Evolutionary conservation across 805 yeast genomes (phyloP).

Genomic region (Naumovozyma castellii): DNA sequence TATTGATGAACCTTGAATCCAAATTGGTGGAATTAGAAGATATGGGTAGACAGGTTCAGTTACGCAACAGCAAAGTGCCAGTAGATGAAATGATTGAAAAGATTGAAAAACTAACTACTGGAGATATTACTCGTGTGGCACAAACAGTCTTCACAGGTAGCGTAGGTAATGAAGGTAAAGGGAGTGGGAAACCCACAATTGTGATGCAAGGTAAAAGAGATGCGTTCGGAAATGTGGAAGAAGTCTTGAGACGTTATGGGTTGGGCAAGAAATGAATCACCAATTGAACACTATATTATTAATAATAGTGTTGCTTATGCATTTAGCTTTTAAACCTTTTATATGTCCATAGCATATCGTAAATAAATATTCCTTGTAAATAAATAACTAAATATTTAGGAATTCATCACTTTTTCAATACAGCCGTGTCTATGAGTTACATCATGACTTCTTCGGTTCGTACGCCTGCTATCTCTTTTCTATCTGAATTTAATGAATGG

Average conservation of each 20-base stretch:
- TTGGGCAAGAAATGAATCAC: constrained; percentile 38
- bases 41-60: constrained; percentile 87
- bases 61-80: constrained; percentile 65
- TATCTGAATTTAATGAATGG: constrained; percentile 13
- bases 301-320: not conserved
- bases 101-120: constrained; percentile 57
- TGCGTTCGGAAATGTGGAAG: constrained; percentile 73
- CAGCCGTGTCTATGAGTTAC: not conserved
- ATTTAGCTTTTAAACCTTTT: too few species aligned
- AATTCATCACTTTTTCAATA: not conserved
- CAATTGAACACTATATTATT: not conserved
- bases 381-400: too few species aligned
- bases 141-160: constrained; percentile 63
- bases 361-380: not conserved
- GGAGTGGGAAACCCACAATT: constrained; percentile 65
- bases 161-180: constrained; percentile 37
- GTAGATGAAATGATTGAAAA: constrained; percentile 72
- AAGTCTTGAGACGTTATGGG: constrained; percentile 58
- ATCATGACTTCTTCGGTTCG: constrained; percentile 7
- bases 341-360: not conserved
- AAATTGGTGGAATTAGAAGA: constrained; percentile 93
- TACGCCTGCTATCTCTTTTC: not conserved
- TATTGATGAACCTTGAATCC: constrained; percentile 87
- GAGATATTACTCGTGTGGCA: constrained; percentile 68
- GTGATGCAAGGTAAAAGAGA: constrained; percentile 86